A percentile compares a stretch with the other conserved stretches of the same genome.
These are phyloP conservation scores for Colletotrichum sp. DNA, from an alignment of 2,329 filamentous ascomycete genomes.

Conservation along the genomic window DNA sequence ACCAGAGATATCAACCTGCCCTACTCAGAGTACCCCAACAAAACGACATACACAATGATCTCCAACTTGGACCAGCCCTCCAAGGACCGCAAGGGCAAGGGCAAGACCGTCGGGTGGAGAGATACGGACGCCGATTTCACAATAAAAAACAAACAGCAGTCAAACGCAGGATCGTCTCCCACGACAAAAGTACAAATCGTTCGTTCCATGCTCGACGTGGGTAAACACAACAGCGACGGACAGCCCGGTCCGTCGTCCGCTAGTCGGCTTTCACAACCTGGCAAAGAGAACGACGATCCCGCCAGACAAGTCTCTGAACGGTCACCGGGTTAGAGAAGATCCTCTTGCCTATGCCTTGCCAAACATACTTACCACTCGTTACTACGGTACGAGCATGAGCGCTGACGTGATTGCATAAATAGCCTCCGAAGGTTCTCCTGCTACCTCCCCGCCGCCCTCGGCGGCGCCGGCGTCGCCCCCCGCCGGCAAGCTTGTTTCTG, in stretches of 20 bases:
- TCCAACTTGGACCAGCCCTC: constrained; percentile 45
- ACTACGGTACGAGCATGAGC: not conserved
- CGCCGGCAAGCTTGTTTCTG: constrained; percentile 40
- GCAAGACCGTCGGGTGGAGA: not conserved
- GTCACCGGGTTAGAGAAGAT: not conserved
- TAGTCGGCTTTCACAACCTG: not conserved
- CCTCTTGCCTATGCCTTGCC: constrained; percentile 10
- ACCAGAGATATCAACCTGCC: constrained; percentile 30
- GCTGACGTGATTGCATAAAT: constrained; percentile 39
- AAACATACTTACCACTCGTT: not conserved
- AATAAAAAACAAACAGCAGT: not conserved
- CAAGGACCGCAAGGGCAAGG: not conserved
- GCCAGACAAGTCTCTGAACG: not conserved
- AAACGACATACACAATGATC: constrained; percentile 39
- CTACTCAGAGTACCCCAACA: constrained; percentile 25
- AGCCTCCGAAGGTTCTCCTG: constrained; percentile 50
- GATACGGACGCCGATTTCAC: not conserved
- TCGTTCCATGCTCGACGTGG: not conserved
- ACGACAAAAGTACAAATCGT: not conserved
- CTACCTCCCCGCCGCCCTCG: constrained; percentile 43
- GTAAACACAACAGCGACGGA: not conserved
- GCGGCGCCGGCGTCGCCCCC: constrained; percentile 46
- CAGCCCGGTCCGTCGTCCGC: not conserved
- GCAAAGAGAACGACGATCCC: not conserved
- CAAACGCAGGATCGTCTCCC: not conserved